Conservation (phyloP, 2,329 filamentous ascomycete genomes). For the Aspergillus neoniger region DNA sequence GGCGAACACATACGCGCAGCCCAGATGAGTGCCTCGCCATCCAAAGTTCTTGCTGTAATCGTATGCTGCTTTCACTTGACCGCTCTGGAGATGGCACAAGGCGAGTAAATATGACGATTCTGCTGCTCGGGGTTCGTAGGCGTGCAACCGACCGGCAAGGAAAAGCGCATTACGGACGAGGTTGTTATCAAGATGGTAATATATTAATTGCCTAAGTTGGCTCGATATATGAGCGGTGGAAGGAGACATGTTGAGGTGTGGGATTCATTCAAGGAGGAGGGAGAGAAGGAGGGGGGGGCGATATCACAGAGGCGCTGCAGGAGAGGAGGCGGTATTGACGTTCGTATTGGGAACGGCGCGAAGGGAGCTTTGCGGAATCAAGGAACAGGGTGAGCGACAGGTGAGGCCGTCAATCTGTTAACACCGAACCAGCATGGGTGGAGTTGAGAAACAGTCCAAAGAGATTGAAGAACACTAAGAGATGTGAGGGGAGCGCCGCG, state of each 20-base stretch:
- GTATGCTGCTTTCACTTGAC: constrained; percentile 81
- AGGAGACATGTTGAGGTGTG: constrained; percentile 53
- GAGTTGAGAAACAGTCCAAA: neutral
- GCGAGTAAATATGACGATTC: constrained; percentile 83
- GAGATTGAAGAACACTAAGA: neutral
- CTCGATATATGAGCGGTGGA: constrained; percentile 56
- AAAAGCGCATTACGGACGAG: constrained; percentile 89
- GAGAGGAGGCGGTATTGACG: constrained; percentile 7
- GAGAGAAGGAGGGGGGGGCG: neutral
- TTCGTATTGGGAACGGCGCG: neutral
- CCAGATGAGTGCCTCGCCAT: constrained; percentile 72
- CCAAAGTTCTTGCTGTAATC: constrained; percentile 75
- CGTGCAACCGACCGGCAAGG: constrained; percentile 81
- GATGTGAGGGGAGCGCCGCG: constrained; percentile 3
- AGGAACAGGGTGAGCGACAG: constrained; percentile 1
- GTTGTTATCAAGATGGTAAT: constrained; percentile 84
- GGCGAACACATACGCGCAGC: constrained; percentile 88
- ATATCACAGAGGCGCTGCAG: constrained; percentile 1
- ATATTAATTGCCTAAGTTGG: constrained; percentile 66
- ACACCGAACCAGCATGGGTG: constrained; percentile 19
- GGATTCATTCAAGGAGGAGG: neutral
- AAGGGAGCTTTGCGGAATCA: neutral
- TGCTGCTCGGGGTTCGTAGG: constrained; percentile 76
- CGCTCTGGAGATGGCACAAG: constrained; percentile 79
- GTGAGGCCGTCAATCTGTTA: neutral